Base-by-base conservation (phyloP, 805 yeast species). In the Wickerhamomyces tratensis region DNA sequence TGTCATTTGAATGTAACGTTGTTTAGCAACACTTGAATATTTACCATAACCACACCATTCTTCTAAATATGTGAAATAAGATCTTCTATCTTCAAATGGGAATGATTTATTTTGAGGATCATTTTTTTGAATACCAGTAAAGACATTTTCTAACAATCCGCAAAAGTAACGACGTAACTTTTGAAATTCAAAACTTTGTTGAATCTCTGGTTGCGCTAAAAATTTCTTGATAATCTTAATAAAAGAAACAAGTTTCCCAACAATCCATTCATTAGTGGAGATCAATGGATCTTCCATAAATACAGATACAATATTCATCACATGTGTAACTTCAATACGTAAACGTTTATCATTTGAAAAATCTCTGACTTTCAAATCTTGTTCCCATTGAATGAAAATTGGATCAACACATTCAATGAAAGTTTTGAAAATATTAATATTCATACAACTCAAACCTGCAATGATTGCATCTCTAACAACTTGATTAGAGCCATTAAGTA, bases 41-140 rank as follows among this genome's bases (percentile, higher is more conserved):
- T 76, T 80, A 3, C 98, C 97, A 60, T 77, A 78, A 0, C 95
- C 95, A 59, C 96, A 88, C 99, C 99, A 93, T 57, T 86, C 95
- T 49, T 85, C 89, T 43, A 93, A 65, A 53, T 76, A 82, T 38
- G 79, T 76, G 64, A 87, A 89, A 47, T 94, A 84, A 3, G 86
- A 82, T 30, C 84, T 78, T 41, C 96, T 68, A 3, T 88, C 91
- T 49, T 82, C 87, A 58, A 89, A 88, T 2, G 95, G 91, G n/a
- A 89, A 66, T 77, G 89, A 80, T 35, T 68, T 65, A 12, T 31
- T 31, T 4, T 52, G 41, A 2, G 73, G 67, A 14, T 62, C 61
- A n/a, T 57, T 61, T 47, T 70, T 67, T 47, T 68, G 57, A 44
- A 74, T 51, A 7, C 83, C 85, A 12, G 64, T 57, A 51, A 78